phyloP scores from a whole-genome alignment of 202 grass and related monocot species.

The Zizania palustris region DNA sequence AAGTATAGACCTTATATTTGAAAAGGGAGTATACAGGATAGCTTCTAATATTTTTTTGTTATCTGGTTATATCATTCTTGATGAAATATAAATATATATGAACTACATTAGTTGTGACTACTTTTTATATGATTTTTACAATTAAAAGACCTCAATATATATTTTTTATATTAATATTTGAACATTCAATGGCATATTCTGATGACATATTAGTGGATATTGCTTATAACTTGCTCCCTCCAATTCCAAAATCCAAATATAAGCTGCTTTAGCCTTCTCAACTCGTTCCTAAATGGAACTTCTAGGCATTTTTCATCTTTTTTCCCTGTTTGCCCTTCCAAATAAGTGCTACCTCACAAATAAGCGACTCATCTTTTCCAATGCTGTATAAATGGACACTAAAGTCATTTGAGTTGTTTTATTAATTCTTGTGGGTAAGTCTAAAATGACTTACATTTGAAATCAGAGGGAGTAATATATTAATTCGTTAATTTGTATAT shows the following conservation, averaged over 20 bases:
- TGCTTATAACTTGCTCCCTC: background rate
- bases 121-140: background rate
- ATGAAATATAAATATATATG: background rate
- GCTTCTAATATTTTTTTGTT: background rate
- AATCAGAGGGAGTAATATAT: background rate
- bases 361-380: no score
- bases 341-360: no score
- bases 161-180: background rate
- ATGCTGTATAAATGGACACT: no score
- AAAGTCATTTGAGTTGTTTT: no score
- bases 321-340: no score
- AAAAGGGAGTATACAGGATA: background rate
- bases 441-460: no score
- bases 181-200: background rate
- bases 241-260: no score
- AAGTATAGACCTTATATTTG: background rate
- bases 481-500: slow-evolving; percentile 12
- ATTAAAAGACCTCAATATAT: background rate
- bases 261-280: no score
- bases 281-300: no score
- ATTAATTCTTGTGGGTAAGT: no score
- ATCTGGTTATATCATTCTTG: background rate
- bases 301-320: no score
- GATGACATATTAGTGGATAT: background rate
- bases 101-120: background rate